A percentile compares a stretch with the other conserved stretches of the same genome.
Conservation (phyloP, 345 rosid genomes). For the Cochlearia excelsa region DNA sequence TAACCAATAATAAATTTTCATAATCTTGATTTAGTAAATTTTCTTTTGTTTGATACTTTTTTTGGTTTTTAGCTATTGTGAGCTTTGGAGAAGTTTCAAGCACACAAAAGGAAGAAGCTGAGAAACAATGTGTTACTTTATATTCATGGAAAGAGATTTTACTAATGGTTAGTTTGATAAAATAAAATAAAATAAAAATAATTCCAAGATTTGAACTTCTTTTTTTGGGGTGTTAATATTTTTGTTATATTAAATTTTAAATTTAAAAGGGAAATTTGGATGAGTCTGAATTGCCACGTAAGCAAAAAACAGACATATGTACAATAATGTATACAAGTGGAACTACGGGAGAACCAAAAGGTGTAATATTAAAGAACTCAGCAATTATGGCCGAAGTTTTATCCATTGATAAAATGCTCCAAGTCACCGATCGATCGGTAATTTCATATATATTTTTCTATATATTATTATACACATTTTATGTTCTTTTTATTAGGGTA, state of each 20-base stretch:
- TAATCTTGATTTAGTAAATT: not conserved
- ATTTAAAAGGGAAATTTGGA: constrained; percentile 56
- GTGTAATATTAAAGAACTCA: constrained; percentile 65
- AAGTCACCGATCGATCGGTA: constrained; percentile 64
- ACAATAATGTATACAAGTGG: constrained; percentile 98
- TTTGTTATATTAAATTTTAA: not conserved
- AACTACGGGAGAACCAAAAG: constrained; percentile 98
- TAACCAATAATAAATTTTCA: not conserved
- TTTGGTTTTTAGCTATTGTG: constrained; percentile 56
- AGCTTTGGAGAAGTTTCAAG: constrained; percentile 61
- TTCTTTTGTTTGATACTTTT: not conserved
- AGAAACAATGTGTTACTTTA: constrained; percentile 63
- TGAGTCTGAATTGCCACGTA: constrained; percentile 53
- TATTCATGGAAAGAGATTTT: constrained; percentile 81
- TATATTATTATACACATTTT: not conserved
- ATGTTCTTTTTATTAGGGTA: not conserved
- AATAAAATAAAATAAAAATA: not conserved
- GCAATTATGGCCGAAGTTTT: constrained; percentile 69
- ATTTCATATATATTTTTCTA: not conserved
- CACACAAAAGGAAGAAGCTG: constrained; percentile 68
- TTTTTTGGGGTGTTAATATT: not conserved
- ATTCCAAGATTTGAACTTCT: not conserved
- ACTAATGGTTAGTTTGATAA: constrained; percentile 44
- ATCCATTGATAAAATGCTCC: constrained; percentile 66
- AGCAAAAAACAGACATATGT: constrained; percentile 65